Evolutionary conservation across 108 stramenopile genomes (phyloP).

Genomic region (Pseudonitzschia multistriata): DNA sequence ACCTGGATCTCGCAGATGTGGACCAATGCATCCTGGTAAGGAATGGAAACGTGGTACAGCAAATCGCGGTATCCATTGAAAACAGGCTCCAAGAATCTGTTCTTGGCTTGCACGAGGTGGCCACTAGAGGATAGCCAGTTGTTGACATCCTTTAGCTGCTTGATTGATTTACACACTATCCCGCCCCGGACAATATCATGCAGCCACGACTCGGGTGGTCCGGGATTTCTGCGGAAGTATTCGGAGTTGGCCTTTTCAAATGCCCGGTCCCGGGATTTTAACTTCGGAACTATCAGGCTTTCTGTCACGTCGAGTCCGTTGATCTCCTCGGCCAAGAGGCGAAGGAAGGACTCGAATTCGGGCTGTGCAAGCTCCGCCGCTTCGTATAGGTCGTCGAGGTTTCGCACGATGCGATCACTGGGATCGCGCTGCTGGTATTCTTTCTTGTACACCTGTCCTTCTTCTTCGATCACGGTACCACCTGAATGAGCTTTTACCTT

Average conservation of each 20-base stretch:
- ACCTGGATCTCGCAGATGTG: slow-evolving; percentile 44
- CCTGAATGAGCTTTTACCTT: slow-evolving; percentile 29
- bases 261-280: slow-evolving; percentile 34
- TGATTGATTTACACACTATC: slow-evolving; percentile 31
- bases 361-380: slow-evolving; percentile 19
- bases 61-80: slow-evolving; percentile 44
- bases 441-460: slow-evolving; percentile 21
- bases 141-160: slow-evolving; percentile 37
- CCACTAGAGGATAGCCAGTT: slow-evolving; percentile 32
- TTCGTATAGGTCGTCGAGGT: slow-evolving; percentile 36
- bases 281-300: background rate
- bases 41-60: slow-evolving; percentile 35
- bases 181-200: slow-evolving; percentile 32
- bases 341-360: slow-evolving; percentile 19
- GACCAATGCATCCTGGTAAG: slow-evolving; percentile 18
- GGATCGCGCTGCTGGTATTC: slow-evolving; percentile 30
- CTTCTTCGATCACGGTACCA: slow-evolving; percentile 17
- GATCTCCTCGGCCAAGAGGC: slow-evolving; percentile 20
- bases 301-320: slow-evolving; percentile 20
- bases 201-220: slow-evolving; percentile 44
- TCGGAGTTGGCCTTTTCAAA: slow-evolving; percentile 34
- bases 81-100: slow-evolving; percentile 32
- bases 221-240: slow-evolving; percentile 21
- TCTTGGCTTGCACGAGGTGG: slow-evolving; percentile 28
- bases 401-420: slow-evolving; percentile 19